A percentile compares a stretch with the other conserved stretches of the same genome.
These are phyloP conservation scores for Suillus paluster DNA, from an alignment of 768 basidiomycete species.

Conservation along the genomic window DNA sequence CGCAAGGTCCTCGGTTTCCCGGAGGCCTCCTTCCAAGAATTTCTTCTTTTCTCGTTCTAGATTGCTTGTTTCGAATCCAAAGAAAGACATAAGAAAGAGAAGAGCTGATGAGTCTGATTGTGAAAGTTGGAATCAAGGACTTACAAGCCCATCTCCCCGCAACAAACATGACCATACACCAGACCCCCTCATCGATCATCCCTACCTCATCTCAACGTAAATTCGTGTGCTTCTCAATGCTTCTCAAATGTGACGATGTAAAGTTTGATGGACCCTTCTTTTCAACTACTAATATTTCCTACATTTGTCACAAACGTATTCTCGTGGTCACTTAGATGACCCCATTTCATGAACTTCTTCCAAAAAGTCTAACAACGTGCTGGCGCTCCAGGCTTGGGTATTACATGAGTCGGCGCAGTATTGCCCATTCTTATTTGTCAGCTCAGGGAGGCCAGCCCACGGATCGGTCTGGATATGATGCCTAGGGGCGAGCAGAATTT, in stretches of 20 bases:
- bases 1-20: conserved; percentile 80
- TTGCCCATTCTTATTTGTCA: conserved; percentile 84
- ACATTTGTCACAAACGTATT: conserved; percentile 2
- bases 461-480: conserved; percentile 76
- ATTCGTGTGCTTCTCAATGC: neutral
- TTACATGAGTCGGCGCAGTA: conserved; percentile 88
- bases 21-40: conserved; percentile 50
- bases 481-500: conserved; percentile 70
- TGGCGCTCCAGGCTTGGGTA: conserved; percentile 97
- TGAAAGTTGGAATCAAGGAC: conserved; percentile 7
- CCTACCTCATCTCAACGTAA: neutral
- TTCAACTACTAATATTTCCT: conserved; percentile 22
- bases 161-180: conserved; percentile 21
- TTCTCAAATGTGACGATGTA: conserved; percentile 1
- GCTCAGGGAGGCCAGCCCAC: conserved; percentile 94
- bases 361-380: conserved; percentile 88
- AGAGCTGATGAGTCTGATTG: conserved; percentile 9
- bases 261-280: neutral
- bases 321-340: conserved; percentile 5
- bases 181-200: neutral
- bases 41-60: conserved; percentile 67
- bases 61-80: conserved; percentile 68
- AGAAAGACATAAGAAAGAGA: conserved; percentile 70
- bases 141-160: conserved; percentile 10
- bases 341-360: conserved; percentile 64